phyloP scores from a whole-genome alignment of 495 filamentous ascomycete species.

The Neurospora sp. region DNA sequence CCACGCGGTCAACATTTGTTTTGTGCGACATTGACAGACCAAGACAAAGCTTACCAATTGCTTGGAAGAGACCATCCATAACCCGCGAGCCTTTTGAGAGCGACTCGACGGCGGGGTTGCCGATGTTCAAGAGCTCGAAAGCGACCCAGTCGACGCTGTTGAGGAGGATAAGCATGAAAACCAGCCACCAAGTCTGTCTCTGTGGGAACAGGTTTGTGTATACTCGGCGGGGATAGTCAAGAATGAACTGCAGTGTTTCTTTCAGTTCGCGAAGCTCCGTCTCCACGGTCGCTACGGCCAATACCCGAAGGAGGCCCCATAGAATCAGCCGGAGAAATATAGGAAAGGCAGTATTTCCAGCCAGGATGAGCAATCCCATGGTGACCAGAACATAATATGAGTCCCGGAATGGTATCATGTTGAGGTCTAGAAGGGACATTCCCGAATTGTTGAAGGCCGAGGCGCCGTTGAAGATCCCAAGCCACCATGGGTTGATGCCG shows the following conservation, averaged over 20 bases:
- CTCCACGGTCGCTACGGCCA: slow-evolving; percentile 18
- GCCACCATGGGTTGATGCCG: slow-evolving; percentile 56
- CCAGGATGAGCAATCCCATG: slow-evolving; percentile 67
- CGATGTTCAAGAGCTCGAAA: slow-evolving; percentile 72
- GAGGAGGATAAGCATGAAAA: slow-evolving; percentile 58
- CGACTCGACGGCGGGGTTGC: slow-evolving; percentile 50
- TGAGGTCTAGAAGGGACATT: slow-evolving; percentile 74
- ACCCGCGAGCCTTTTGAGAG: slow-evolving; percentile 51
- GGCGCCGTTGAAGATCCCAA: slow-evolving; percentile 56
- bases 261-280: slow-evolving; percentile 30
- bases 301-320: slow-evolving; percentile 45
- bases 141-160: slow-evolving; percentile 75
- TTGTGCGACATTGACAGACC: neutral
- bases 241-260: slow-evolving; percentile 67
- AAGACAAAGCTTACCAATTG: slow-evolving; percentile 34
- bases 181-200: slow-evolving; percentile 70
- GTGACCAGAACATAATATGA: slow-evolving; percentile 63
- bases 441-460: slow-evolving; percentile 84
- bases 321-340: slow-evolving; percentile 70
- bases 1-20: slow-evolving; percentile 3
- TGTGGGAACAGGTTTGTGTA: slow-evolving; percentile 79
- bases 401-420: slow-evolving; percentile 63
- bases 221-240: slow-evolving; percentile 66
- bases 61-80: slow-evolving; percentile 77
- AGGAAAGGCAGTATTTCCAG: slow-evolving; percentile 73